These are phyloP conservation scores for Panaeolus cyanescens DNA, from an alignment of 768 basidiomycete species.

Conservation along the genomic window DNA sequence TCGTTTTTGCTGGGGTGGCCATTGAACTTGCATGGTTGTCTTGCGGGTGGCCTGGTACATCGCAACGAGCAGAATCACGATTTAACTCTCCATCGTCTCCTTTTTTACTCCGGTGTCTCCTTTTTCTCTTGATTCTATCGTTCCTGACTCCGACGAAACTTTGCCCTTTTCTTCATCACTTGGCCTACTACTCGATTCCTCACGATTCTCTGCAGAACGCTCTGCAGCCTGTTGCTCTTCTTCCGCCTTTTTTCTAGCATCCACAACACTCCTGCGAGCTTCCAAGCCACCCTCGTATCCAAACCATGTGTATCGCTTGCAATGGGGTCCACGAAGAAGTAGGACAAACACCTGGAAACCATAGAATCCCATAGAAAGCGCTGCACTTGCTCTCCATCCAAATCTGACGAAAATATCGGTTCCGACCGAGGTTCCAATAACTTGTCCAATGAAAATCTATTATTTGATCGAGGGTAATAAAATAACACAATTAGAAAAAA, in stretches of 20 bases:
- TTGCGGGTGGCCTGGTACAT: background rate
- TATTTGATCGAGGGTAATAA: background rate
- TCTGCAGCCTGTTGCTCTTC: background rate
- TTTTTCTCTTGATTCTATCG: background rate
- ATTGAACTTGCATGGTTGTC: too few species aligned
- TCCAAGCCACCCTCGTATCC: conserved; percentile 62
- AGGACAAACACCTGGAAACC: conserved; percentile 59
- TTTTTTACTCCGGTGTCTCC: too few species aligned
- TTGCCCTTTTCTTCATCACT: background rate
- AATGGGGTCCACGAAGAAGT: conserved; percentile 70
- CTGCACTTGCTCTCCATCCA: conserved; percentile 73
- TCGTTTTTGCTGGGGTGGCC: too few species aligned
- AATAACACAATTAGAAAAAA: background rate
- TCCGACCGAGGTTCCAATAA: conserved; percentile 78
- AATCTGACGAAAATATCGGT: conserved; percentile 66
- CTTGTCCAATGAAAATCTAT: conserved; percentile 76
- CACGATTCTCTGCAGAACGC: background rate
- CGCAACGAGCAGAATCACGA: background rate
- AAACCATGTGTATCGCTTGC: conserved; percentile 56
- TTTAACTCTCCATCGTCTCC: too few species aligned
- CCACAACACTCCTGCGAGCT: conserved; percentile 40
- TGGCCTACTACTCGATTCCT: background rate
- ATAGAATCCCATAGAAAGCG: conserved; percentile 59
- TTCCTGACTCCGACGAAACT: background rate
- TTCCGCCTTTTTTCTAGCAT: conserved; percentile 14